Base-by-base conservation (phyloP, 371 early-diverging fungal species). In the Lichtheimia ornata region DNA sequence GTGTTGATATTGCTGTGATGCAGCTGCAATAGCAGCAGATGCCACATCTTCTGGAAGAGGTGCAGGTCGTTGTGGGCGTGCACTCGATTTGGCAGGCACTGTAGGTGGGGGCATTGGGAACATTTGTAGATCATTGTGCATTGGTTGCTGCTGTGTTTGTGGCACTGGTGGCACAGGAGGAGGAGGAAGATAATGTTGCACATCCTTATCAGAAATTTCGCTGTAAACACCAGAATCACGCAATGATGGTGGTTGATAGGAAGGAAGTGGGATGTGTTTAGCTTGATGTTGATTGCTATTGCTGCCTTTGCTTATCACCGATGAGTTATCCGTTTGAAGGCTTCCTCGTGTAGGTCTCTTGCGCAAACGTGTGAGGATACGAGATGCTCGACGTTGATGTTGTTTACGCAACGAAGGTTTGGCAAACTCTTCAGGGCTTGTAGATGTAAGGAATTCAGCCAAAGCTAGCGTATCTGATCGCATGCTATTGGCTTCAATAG, bases 201-300 rank as follows among this genome's bases (percentile, higher is more conserved):
- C 54, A 7, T 72, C 70, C 51, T 71, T 69, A 43, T 73, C 74
- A 5, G 74, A 74, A 22, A 50, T 41, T 17, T 73, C 71, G 49
- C 75, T 81, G 27, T 75, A 81, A 9, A 73, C 61, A 14, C 76
- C 77, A 6, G 77, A 81, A 51, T 74, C 77, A 13, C 74, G 70
- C 52, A 67, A 20, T 2, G 59, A 43, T 15, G 49, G 60, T 15
- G 61, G 58, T 13, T 44, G 56, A 24, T 70, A 66, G 6, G 57
- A 64, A 14, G 66, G 70, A 18, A 70, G 35, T 20, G 70, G 70
- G 15, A 61, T 70, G 52, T 70, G 65, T 35, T 35, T 27, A 17
- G 9, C 45, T 28, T 58, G 43, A 2, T 58, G n/a, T 4, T 41
- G 24, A 4, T 18, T 25, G 14, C 9, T 47, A 27, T 24, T 44